A percentile compares a stretch with the other conserved stretches of the same genome.
Conservation (phyloP, 192 early-diverging fungal genomes). For the Mortierella alpina region DNA sequence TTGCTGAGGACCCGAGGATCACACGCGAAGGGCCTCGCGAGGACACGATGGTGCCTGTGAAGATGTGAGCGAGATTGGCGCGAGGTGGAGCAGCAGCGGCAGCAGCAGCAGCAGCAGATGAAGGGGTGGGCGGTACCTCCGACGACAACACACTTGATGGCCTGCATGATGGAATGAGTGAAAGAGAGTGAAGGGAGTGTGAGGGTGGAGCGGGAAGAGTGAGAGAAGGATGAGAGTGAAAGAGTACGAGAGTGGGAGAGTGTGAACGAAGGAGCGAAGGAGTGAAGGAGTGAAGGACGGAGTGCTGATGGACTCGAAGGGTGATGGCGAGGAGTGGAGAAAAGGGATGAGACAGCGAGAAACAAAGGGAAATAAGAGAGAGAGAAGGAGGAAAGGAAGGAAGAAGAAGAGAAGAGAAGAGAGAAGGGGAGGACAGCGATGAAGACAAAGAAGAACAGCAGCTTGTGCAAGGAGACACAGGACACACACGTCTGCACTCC, state of each 20-base stretch:
- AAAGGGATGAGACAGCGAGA: background rate
- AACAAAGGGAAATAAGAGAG: background rate
- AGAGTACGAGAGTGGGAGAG: background rate
- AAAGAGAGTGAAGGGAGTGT: background rate
- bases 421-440: background rate
- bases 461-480: background rate
- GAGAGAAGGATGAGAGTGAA: background rate
- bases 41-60: background rate
- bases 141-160: slow-evolving; percentile 93
- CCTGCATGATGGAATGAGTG: slow-evolving; percentile 71
- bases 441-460: background rate
- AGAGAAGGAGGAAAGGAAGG: background rate
- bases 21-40: too few species aligned
- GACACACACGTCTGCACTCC: background rate
- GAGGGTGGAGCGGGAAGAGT: background rate
- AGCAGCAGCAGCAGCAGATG: background rate
- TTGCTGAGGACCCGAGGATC: too few species aligned
- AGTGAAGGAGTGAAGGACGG: background rate
- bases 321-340: background rate
- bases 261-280: background rate
- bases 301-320: background rate
- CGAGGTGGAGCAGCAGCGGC: too few species aligned
- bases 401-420: slow-evolving; percentile 2
- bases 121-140: slow-evolving; percentile 52
- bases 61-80: background rate